These are phyloP conservation scores for Pelargonium citronellum DNA, from an alignment of 441 rosid species.

Conservation along the genomic window DNA sequence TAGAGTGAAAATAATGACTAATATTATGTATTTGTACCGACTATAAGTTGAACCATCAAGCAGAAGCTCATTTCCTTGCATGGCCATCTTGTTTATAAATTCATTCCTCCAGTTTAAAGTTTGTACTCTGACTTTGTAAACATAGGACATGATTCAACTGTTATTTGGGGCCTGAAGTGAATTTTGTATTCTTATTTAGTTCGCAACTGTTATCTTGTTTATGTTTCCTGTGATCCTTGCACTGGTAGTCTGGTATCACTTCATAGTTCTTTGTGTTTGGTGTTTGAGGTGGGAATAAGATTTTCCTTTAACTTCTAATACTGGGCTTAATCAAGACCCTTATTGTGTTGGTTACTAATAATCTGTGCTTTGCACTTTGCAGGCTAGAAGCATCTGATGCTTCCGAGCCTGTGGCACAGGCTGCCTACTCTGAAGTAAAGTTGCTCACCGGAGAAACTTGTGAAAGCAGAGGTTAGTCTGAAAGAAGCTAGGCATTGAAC, in stretches of 20 bases:
- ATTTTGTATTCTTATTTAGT: background rate
- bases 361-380: constrained; percentile 18
- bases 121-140: background rate
- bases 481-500: constrained; percentile 15
- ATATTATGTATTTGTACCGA: background rate
- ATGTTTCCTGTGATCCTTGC: background rate
- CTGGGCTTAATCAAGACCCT: background rate
- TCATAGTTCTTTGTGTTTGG: no score
- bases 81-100: no score
- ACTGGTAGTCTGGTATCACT: no score
- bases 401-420: constrained; percentile 65
- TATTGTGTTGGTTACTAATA: no score
- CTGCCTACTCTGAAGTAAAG: constrained; percentile 33
- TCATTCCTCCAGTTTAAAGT: no score
- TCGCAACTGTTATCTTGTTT: no score
- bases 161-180: background rate
- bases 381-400: constrained; percentile 48
- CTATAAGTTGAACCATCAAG: background rate
- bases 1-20: background rate
- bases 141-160: background rate
- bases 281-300: background rate
- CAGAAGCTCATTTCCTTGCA: no score
- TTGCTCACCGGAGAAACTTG: background rate
- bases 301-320: background rate
- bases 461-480: constrained; percentile 14